Evolutionary conservation across 257 asterid species (phyloP).

Genomic region (Solanum infundibuliforme): DNA sequence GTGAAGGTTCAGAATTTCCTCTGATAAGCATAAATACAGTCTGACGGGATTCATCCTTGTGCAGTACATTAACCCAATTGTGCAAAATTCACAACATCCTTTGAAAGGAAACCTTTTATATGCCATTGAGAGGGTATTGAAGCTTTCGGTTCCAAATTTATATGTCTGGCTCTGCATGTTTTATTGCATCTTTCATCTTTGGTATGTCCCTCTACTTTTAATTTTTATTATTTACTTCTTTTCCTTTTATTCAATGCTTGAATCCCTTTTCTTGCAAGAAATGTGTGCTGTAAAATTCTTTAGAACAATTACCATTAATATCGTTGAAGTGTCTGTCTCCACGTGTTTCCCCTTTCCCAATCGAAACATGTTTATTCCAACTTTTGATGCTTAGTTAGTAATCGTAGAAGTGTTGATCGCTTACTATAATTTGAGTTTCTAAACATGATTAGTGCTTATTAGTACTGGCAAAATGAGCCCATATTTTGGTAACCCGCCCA

Average conservation of each 20-base stretch:
- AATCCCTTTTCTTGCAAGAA: neutral
- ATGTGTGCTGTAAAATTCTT: neutral
- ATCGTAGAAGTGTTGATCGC: neutral
- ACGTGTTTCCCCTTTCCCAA: neutral
- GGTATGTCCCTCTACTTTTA: slow-evolving; percentile 47
- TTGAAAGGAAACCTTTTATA: slow-evolving; percentile 77
- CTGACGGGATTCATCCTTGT: slow-evolving; percentile 9
- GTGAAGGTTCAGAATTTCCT: neutral
- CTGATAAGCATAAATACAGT: neutral
- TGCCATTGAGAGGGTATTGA: slow-evolving; percentile 92
- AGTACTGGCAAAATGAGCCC: neutral
- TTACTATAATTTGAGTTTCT: neutral
- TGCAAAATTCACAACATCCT: slow-evolving; percentile 90
- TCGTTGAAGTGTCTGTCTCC: neutral
- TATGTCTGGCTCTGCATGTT: slow-evolving; percentile 99
- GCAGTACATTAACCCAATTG: slow-evolving; percentile 98
- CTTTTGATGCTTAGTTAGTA: neutral
- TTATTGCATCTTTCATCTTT: slow-evolving; percentile 89
- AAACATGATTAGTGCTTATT: neutral
- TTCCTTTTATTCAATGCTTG: neutral
- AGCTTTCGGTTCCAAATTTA: slow-evolving; percentile 94
- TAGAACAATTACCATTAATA: neutral
- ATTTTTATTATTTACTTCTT: neutral
- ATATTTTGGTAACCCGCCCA: too few relatives aligned
- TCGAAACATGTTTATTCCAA: neutral